These are phyloP conservation scores for Pichia sp. DNA, from an alignment of 1,139 yeast genomes.

Conservation along the genomic window DNA sequence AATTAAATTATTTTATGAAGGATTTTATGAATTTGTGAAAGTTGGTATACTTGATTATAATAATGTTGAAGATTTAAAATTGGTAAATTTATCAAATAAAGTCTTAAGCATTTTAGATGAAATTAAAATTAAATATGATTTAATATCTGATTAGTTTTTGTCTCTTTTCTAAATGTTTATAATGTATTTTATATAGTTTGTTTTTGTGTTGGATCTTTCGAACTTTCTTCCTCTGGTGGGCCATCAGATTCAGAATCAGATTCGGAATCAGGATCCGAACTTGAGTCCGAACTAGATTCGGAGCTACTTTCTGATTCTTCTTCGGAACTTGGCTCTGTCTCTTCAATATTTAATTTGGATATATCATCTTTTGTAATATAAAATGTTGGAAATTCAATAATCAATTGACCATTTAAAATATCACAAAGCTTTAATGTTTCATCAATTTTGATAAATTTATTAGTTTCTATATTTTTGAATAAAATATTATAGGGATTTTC, in stretches of 20 bases:
- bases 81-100: conserved; percentile 15
- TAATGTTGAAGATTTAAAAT: conserved; percentile 39
- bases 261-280: conserved; percentile 7
- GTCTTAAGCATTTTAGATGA: conserved; percentile 13
- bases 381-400: conserved; percentile 74
- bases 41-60: conserved; percentile 47
- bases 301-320: conserved; percentile 7
- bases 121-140: conserved; percentile 18
- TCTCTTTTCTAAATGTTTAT: neutral
- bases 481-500: neutral
- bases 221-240: conserved; percentile 12
- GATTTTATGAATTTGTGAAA: conserved; percentile 43
- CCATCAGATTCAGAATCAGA: conserved; percentile 11
- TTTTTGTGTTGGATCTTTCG: conserved; percentile 6
- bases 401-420: conserved; percentile 47
- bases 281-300: conserved; percentile 7
- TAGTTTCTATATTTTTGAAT: conserved; percentile 8
- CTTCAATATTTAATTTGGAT: conserved; percentile 10
- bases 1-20: conserved; percentile 45
- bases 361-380: conserved; percentile 31
- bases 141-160: conserved; percentile 10
- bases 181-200: neutral
- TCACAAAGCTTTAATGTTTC: conserved; percentile 32
- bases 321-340: conserved; percentile 5
- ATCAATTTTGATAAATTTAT: neutral